Evolutionary conservation across 768 basidiomycete genomes (phyloP).

Genomic region (Dentipellis sp.): DNA sequence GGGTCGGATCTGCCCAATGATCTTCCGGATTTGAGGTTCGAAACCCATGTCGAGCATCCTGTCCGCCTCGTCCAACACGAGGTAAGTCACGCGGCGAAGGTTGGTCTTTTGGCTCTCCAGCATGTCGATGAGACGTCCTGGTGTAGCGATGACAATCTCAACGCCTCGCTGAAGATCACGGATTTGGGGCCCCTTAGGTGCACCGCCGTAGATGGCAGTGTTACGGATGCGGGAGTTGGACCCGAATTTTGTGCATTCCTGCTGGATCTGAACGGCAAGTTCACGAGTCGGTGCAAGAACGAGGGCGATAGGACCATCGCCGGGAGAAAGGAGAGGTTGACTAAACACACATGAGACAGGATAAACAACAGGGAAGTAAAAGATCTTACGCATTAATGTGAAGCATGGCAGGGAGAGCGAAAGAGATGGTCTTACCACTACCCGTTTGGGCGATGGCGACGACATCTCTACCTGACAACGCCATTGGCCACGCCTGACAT

Average conservation of each 20-base stretch:
- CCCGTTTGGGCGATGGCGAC: conserved; percentile 98
- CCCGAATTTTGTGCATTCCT: conserved; percentile 98
- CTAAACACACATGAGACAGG: conserved; percentile 27
- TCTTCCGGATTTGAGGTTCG: conserved; percentile 98
- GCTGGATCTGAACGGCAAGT: conserved; percentile 97
- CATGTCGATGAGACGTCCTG: conserved; percentile 98
- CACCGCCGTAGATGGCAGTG: conserved; percentile 98
- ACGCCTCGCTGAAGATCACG: conserved; percentile 96
- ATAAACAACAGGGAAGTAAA: background rate
- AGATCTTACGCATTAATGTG: conserved; percentile 93
- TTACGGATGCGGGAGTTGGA: conserved; percentile 94
- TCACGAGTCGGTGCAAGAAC: conserved; percentile 97
- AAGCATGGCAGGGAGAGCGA: conserved; percentile 97
- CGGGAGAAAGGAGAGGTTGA: conserved; percentile 86
- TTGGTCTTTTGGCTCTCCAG: conserved; percentile 95
- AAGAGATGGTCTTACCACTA: conserved; percentile 97
- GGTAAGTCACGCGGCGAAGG: conserved; percentile 89
- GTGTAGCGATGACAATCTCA: conserved; percentile 99
- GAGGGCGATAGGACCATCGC: conserved; percentile 95
- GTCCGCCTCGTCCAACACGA: conserved; percentile 99
- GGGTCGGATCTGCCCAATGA: conserved; percentile 93
- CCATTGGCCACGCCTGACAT: conserved; percentile 99
- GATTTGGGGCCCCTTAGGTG: conserved; percentile 97
- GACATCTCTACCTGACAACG: conserved; percentile 85
- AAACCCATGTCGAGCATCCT: conserved; percentile 99